These are phyloP conservation scores for Eremomyces bilateralis DNA, from an alignment of 495 filamentous ascomycete species.

Conservation along the genomic window DNA sequence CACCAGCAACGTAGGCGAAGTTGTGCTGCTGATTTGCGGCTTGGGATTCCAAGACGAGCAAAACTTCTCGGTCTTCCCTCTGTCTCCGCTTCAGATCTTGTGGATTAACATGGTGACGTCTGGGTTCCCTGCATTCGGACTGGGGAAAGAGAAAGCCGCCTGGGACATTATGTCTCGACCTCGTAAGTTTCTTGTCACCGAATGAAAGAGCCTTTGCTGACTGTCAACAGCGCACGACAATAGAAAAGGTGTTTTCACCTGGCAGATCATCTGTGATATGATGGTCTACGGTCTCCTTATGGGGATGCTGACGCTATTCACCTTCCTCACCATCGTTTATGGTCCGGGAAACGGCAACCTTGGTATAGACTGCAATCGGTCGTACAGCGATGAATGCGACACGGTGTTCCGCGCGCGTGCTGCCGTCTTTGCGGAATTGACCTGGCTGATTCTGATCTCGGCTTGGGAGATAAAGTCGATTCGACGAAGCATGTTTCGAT, in stretches of 20 bases:
- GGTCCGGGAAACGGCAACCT: conserved; percentile 35
- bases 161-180: conserved; percentile 45
- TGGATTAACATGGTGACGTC: conserved; percentile 59
- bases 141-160: conserved; percentile 40
- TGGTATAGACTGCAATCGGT: conserved; percentile 38
- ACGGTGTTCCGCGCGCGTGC: conserved; percentile 41
- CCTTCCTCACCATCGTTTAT: conserved; percentile 46
- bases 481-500: conserved; percentile 3
- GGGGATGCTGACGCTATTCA: conserved; percentile 37
- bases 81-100: conserved; percentile 46
- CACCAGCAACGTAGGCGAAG: conserved; percentile 47
- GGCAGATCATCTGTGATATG: conserved; percentile 40
- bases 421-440: conserved; percentile 48
- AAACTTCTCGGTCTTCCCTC: conserved; percentile 46
- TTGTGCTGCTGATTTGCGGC: conserved; percentile 42
- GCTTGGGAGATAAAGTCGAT: conserved; percentile 20
- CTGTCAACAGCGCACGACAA: no score
- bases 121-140: conserved; percentile 45
- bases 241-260: conserved; percentile 41
- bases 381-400: conserved; percentile 19
- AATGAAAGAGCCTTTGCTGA: no score
- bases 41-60: conserved; percentile 40
- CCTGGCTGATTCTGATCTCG: conserved; percentile 39
- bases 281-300: conserved; percentile 45
- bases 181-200: no score